These are phyloP conservation scores for Yamadazyma tumulicola DNA, from an alignment of 805 yeast genomes.

Conservation along the genomic window DNA sequence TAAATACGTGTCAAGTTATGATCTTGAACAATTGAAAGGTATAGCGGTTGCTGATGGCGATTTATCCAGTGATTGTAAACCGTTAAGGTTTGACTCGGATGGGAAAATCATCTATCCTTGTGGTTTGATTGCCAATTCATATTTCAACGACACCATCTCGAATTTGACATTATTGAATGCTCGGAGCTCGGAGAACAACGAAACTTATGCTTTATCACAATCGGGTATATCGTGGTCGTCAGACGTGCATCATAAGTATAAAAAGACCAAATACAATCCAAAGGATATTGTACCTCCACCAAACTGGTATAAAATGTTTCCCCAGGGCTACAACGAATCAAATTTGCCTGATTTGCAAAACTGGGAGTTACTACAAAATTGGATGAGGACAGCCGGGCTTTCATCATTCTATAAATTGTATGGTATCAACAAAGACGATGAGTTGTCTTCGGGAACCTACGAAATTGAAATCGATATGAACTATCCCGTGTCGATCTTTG, in stretches of 20 bases:
- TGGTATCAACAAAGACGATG: constrained; percentile 59
- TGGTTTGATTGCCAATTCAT: constrained; percentile 90
- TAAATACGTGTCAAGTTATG: constrained; percentile 83
- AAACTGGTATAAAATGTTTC: constrained; percentile 76
- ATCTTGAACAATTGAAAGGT: constrained; percentile 78
- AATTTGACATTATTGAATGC: constrained; percentile 47
- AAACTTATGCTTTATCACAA: constrained; percentile 43
- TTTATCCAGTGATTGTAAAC: constrained; percentile 41
- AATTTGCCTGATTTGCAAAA: constrained; percentile 72
- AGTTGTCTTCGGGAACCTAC: constrained; percentile 66
- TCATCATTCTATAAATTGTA: constrained; percentile 86
- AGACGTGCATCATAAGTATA: constrained; percentile 63
- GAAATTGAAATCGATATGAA: constrained; percentile 63
- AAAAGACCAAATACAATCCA: constrained; percentile 65
- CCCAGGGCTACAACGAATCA: constrained; percentile 82
- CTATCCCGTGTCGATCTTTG: constrained; percentile 78
- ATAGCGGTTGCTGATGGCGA: constrained; percentile 52
- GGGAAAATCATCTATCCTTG: constrained; percentile 74
- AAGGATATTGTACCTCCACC: constrained; percentile 89
- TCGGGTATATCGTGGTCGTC: constrained; percentile 81
- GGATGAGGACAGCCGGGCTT: constrained; percentile 97
- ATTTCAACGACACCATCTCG: constrained; percentile 83
- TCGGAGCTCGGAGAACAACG: constrained; percentile 39
- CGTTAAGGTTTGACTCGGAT: constrained; percentile 36
- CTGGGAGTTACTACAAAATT: constrained; percentile 87